Conservation (phyloP, 352 stramenopile species). For the Phytophthora palmivora region DNA sequence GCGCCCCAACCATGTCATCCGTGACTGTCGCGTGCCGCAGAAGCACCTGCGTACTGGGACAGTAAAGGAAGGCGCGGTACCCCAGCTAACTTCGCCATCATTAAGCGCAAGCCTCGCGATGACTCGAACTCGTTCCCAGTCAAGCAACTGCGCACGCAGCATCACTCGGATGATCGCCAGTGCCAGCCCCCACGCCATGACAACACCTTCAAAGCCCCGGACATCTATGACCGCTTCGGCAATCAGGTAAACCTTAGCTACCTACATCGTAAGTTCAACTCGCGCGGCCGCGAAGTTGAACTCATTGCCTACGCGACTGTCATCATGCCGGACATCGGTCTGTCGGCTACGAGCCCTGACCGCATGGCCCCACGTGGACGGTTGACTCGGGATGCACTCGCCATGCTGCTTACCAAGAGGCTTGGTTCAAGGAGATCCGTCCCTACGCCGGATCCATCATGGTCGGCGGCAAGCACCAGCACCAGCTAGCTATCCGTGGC, state of each 20-base stretch:
- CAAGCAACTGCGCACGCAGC: background rate
- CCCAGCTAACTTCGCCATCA: no score
- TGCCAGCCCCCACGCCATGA: background rate
- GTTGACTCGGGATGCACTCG: conserved; percentile 22
- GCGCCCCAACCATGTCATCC: conserved; percentile 6
- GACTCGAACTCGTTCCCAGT: background rate
- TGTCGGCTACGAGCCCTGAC: background rate
- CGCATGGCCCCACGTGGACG: conserved; percentile 9
- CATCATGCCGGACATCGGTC: conserved; percentile 2
- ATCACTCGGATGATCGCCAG: background rate
- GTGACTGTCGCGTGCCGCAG: conserved; percentile 20
- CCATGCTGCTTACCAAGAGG: no score
- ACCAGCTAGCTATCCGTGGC: conserved; percentile 10
- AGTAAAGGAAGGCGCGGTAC: no score
- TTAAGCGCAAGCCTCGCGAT: background rate
- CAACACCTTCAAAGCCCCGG: background rate
- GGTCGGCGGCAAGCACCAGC: conserved; percentile 19
- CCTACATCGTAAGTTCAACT: conserved; percentile 2
- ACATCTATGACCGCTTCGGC: conserved; percentile 13
- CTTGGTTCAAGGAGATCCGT: conserved; percentile 19
- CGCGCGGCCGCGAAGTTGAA: background rate
- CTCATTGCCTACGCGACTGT: no score
- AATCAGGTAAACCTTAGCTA: background rate
- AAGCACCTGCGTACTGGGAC: conserved; percentile 8
- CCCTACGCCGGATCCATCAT: conserved; percentile 9